phyloP scores from a whole-genome alignment of 148 eudicot genomes.

The Camellia granthamiana region DNA sequence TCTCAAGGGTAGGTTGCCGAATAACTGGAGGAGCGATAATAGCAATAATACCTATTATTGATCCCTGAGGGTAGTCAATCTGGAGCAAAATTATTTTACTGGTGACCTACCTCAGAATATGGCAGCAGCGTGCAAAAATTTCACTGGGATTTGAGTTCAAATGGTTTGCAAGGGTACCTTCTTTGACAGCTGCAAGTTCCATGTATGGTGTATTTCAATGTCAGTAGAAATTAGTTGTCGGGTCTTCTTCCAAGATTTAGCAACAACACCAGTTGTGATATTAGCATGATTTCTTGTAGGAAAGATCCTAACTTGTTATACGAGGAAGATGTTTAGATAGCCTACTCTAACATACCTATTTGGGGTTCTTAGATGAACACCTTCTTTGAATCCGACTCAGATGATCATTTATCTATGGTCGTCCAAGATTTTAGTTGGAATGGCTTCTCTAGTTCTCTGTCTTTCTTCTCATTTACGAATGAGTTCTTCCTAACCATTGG shows the following conservation, averaged over 20 bases:
- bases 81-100: conserved; percentile 45
- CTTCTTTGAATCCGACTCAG: conserved; percentile 2
- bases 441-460: conserved; percentile 35
- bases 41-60: neutral
- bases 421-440: conserved; percentile 56
- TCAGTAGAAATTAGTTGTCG: conserved; percentile 44
- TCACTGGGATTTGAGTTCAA: conserved; percentile 55
- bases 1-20: conserved; percentile 42
- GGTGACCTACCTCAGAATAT: conserved; percentile 38
- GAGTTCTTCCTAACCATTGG: conserved; percentile 17
- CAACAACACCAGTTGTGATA: conserved; percentile 29
- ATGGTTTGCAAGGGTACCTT: conserved; percentile 39
- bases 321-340: conserved; percentile 29
- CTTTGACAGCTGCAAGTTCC: conserved; percentile 44
- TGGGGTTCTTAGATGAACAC: conserved; percentile 25
- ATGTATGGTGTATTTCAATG: conserved; percentile 44
- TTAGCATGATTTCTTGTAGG: conserved; percentile 20
- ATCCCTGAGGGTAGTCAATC: conserved; percentile 36
- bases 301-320: conserved; percentile 24
- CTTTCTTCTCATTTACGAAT: conserved; percentile 34
- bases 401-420: conserved; percentile 18
- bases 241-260: conserved; percentile 30
- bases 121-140: conserved; percentile 37
- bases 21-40: conserved; percentile 23
- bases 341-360: conserved; percentile 26